phyloP scores from a whole-genome alignment of 345 rosid genomes.

The Aegle marmelos region DNA sequence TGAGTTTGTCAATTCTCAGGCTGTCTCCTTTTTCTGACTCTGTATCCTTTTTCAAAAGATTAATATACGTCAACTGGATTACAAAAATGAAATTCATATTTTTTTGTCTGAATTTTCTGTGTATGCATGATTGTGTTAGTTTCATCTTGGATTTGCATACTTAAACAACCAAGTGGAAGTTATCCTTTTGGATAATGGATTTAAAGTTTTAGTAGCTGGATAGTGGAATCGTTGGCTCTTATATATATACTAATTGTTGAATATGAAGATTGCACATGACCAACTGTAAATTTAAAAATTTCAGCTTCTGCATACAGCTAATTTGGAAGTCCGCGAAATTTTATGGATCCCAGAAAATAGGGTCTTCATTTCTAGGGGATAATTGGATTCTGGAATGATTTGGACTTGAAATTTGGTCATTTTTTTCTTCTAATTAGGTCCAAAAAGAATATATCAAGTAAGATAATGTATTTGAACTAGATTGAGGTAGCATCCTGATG shows the following conservation, averaged over 20 bases:
- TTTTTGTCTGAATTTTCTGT: not conserved
- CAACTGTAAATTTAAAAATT: not conserved
- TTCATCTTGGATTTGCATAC: not conserved
- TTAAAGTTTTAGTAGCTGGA: not conserved
- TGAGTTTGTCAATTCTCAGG: not conserved
- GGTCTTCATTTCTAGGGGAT: not conserved
- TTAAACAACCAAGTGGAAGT: not conserved
- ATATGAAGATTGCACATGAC: not conserved
- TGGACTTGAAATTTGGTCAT: not conserved
- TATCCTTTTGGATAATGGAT: not conserved
- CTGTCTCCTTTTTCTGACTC: not conserved
- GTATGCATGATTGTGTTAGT: not conserved
- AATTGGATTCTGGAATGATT: not conserved
- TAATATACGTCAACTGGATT: not conserved
- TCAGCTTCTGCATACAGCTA: not conserved
- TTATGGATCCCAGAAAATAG: not conserved
- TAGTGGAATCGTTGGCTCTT: not conserved
- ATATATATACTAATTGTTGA: not conserved
- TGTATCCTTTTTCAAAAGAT: constrained; percentile 1
- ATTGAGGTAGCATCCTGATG: not conserved
- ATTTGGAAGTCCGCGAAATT: not conserved
- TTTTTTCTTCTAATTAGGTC: not conserved
- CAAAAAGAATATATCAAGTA: not conserved
- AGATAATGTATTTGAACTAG: not conserved
- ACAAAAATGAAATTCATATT: not conserved